A percentile compares a stretch with the other conserved stretches of the same genome.
Conservation (phyloP, 768 basidiomycete genomes). For the Tubosaeta brunneosetosa region DNA sequence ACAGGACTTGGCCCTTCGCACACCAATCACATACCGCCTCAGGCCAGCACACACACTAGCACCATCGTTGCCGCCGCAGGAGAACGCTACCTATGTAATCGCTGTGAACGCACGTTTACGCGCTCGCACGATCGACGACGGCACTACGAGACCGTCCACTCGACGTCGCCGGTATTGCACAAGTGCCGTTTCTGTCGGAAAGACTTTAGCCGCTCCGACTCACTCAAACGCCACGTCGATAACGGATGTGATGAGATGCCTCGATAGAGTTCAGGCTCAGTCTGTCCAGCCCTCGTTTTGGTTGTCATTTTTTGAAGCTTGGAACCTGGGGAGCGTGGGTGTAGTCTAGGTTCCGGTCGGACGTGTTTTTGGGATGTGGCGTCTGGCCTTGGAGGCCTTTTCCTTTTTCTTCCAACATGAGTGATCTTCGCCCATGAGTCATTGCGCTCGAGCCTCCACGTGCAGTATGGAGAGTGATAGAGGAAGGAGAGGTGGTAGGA, state of each 20-base stretch:
- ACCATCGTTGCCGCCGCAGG: constrained; percentile 27
- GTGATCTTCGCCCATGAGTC: constrained; percentile 17
- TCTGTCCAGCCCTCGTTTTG: background rate
- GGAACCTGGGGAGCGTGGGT: constrained; percentile 14
- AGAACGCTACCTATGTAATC: constrained; percentile 68
- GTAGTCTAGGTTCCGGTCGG: constrained; percentile 10
- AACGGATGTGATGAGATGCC: constrained; percentile 73
- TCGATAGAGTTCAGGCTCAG: constrained; percentile 22
- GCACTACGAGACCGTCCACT: constrained; percentile 75
- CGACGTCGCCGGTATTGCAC: constrained; percentile 58
- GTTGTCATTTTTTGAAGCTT: constrained; percentile 2
- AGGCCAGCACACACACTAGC: constrained; percentile 8
- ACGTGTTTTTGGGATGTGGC: constrained; percentile 9
- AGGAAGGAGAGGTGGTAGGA: background rate
- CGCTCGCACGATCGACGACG: constrained; percentile 78
- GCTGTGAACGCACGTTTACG: constrained; percentile 76
- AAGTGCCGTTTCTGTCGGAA: constrained; percentile 71
- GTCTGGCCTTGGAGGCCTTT: constrained; percentile 5
- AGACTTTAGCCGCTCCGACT: constrained; percentile 75
- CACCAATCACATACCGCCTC: constrained; percentile 1
- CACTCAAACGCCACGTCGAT: constrained; percentile 77
- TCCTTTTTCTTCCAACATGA: constrained; percentile 4
- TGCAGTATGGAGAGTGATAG: background rate
- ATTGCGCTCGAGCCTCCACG: constrained; percentile 9
- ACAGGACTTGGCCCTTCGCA: constrained; percentile 4